Evolutionary conservation across 371 early-diverging fungal species (phyloP).

Genomic region (Mortierella sp.): DNA sequence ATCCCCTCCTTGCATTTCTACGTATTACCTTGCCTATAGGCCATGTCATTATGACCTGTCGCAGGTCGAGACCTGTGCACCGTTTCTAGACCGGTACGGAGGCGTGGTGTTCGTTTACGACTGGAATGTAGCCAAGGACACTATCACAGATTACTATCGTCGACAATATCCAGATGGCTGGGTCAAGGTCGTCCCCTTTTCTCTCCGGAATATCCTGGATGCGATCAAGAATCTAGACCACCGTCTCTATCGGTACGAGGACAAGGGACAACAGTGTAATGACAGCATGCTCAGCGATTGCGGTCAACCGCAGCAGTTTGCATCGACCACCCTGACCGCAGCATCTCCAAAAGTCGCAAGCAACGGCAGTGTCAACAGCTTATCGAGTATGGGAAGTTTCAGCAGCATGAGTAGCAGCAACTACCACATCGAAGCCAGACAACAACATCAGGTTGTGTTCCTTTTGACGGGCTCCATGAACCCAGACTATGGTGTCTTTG

Average conservation of each 20-base stretch:
- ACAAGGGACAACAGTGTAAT: not conserved
- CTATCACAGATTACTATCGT: conserved; percentile 48
- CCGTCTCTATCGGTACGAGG: conserved; percentile 21
- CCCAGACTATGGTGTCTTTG: conserved; percentile 49
- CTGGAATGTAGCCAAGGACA: conserved; percentile 54
- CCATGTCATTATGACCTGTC: conserved; percentile 53
- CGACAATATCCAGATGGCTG: conserved; percentile 50
- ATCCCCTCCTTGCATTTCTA: too few relatives aligned
- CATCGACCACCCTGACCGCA: not conserved
- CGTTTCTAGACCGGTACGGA: conserved; percentile 53
- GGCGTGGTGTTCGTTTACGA: conserved; percentile 54
- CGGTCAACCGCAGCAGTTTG: too few relatives aligned
- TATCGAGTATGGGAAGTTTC: conserved; percentile 7
- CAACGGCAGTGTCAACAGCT: conserved; percentile 10
- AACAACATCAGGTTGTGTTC: conserved; percentile 45
- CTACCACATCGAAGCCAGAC: conserved; percentile 10
- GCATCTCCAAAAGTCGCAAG: not conserved
- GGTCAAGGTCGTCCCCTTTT: conserved; percentile 52
- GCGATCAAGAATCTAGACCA: conserved; percentile 50
- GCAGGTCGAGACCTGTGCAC: conserved; percentile 53
- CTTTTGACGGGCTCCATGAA: conserved; percentile 53
- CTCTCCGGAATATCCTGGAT: conserved; percentile 42
- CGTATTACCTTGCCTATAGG: conserved; percentile 18
- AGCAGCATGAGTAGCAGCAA: conserved; percentile 6
- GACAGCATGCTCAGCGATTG: not conserved